Base-by-base conservation (phyloP, 148 eudicot genomes). In the Amaranthus palmeri region DNA sequence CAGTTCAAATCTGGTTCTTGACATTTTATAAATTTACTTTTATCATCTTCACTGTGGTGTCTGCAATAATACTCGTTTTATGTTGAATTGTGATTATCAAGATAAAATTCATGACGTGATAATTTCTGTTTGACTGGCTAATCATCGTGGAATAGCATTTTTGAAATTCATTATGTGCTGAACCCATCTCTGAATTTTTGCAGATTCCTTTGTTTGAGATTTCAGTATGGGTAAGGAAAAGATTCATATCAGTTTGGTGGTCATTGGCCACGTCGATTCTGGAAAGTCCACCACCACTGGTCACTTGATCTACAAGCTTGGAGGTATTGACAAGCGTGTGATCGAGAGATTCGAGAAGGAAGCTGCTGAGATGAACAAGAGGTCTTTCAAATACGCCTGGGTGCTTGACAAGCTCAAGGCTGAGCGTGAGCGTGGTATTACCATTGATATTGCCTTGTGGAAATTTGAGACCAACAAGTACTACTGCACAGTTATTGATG, bases 301-400 rank as follows among this genome's bases (percentile, higher is more conserved):
- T 72, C 86, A 83, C 69, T 71, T 84, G 67, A 82, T 80, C 84
- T 85, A 82, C 84, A 85, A 80, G 88, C 82, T 85, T 54, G 86
- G 86, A 10, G 86, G 86, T 60, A 83, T 85, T 71, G 88, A 85
- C 86, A 85, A 85, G 86, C 81, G 86, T 82, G 84, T 80, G 40
- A 85, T 85, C 8, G 88, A 85, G 83, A 82, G 86, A 53, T 83
- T 85, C 43, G 86, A 83, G 81, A 85, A 85, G 80, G 88, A 85
- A 54, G 86, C 84, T 44, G 86, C 86, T 80, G 88, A 85, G 86
- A 83, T 85, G 88, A 85, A 85, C 86, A 85, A 85, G 81, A 82
- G 88, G 80, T 83, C 88, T 44, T 85, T 85, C 77, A 80, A 85
- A 84, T 85, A 82, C 40, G 87, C 87, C 4, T 84, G 87, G 87